A percentile compares a stretch with the other conserved stretches of the same genome.
Evolutionary conservation across 176 grass and related monocot species (phyloP).

Genomic region (Dendrocalamus sinicus): DNA sequence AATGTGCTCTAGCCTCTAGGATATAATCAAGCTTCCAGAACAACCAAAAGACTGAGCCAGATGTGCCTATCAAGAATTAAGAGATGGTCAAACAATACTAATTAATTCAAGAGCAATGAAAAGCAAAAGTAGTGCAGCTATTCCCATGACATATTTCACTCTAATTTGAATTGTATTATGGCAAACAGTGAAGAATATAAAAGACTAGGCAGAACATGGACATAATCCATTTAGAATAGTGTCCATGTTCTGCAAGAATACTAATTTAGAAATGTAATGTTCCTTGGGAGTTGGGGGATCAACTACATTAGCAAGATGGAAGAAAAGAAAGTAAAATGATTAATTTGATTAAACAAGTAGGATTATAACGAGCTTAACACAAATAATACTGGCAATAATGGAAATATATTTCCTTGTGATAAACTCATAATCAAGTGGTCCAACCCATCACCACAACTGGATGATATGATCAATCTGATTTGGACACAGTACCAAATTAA

Average conservation of each 20-base stretch:
- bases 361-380: not conserved
- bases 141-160: not conserved
- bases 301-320: not conserved
- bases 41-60: conserved; percentile 22
- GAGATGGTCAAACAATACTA: conserved; percentile 7
- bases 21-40: conserved; percentile 26
- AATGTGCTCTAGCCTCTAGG: conserved; percentile 16
- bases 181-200: not conserved
- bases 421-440: not conserved
- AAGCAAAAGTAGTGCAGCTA: not conserved
- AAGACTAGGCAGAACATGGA: conserved; percentile 10
- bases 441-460: conserved; percentile 34
- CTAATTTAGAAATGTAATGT: conserved; percentile 30
- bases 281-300: not conserved
- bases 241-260: not conserved
- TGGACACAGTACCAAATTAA: conserved; percentile 22
- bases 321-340: not conserved
- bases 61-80: conserved; percentile 8
- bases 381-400: not conserved
- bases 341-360: conserved; percentile 4
- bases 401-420: conserved; percentile 9
- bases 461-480: conserved; percentile 31
- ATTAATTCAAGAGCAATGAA: not conserved
- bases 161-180: conserved; percentile 32
- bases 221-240: not conserved